Evolutionary conservation across 1,284 basidiomycete genomes (phyloP), one percentile per base, ranked within the genome.

Genomic region (Entoloma clypeatum): DNA sequence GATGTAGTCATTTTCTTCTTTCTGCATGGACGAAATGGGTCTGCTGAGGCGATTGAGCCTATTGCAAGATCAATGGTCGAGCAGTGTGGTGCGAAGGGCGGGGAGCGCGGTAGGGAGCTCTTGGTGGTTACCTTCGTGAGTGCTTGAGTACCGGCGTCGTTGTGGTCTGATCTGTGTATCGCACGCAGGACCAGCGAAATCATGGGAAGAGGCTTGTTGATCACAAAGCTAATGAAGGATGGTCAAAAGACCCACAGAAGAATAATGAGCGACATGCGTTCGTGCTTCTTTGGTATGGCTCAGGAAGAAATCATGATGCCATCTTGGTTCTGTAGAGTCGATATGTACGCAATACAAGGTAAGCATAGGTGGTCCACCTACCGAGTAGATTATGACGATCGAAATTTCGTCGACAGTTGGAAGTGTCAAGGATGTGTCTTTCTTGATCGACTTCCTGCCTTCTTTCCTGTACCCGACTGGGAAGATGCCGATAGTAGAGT

Each of bases 391-490:
- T 10, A 32, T 26, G 24, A 39, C 44, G 36, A 4, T 23, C 28
- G 9, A 21, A 23, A 34, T 31, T 13, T 30, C 6, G 8, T 29
- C 9, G 10, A 23, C 47, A 84, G 81, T 69, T 44, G 91, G 91
- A 3, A 86, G 86, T 0, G 79, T 81, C 3, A 68, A 74, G 33
- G 92, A 95, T 55, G 74, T 90, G 6, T 82, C 82, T 0, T 82
- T 86, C 62, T 59, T 95, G 43, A 83, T 93, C 47, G 86, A 92
- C 58, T 86, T 90, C 56, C 68, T 95, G 2, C 78, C 84, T 0
- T 59, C 81, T 1, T 88, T 85, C 59, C 63, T 95, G 16, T 95
- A 86, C 57, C 90, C 90, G 0, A 55, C 67, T 14, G 79, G 69
- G 9, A 82, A 92, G 50, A 69, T 79, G 8, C 59, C 54, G 4